Base-by-base conservation (phyloP, 352 stramenopile genomes). In the Halophytophthora batemanensis region DNA sequence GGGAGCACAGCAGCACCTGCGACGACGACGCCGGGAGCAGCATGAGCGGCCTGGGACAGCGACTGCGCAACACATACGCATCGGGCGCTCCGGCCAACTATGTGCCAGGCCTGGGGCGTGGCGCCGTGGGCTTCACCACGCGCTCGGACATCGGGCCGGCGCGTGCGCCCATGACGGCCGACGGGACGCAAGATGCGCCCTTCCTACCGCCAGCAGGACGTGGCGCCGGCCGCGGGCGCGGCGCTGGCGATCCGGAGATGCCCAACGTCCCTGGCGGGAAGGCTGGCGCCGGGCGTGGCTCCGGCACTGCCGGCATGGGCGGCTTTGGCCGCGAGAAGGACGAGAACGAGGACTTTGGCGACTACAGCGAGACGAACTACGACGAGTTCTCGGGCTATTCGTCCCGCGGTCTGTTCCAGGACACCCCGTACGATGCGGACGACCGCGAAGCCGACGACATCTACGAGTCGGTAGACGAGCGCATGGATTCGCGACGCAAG, bases 101-200 rank as follows among this genome's bases (percentile, higher is more conserved):
- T 76, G 87, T 99, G 17, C 83, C 97, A 6, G 96, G 97, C 45
- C 71, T 98, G 6, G 97, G 96, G 21, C 90, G 96, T 46, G 96
- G 97, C 44, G 96, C 95, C 25, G 80, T 98, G 34, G 96, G 97
- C 19, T 99, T 99, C 69, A 98, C 96, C 6, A 99, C 96, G 15
- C 90, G 96, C 13, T 98, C 87, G 45, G 96, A 99, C 64, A 98
- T 99, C 55, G 97, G 96, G 6, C 91, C 94, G 3, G 93, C 89
- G 44, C 74, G 86, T 17, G 71, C 81, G 8, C 72, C 84, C 10
- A 69, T 78, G 48, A 62, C 66, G 6, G 69, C 77, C 13, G 82
- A 90, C 37, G 86, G 75, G 17, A 69, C 74, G 18, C 84, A 85
- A 33, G 52, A 74, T 3, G 77, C 85, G 11, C 78, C 87, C 12